Percentiles rank a stretch among this genome's conserved stretches.
These are phyloP conservation scores for Citrus maxima DNA, from an alignment of 345 rosid genomes.

Conservation along the genomic window DNA sequence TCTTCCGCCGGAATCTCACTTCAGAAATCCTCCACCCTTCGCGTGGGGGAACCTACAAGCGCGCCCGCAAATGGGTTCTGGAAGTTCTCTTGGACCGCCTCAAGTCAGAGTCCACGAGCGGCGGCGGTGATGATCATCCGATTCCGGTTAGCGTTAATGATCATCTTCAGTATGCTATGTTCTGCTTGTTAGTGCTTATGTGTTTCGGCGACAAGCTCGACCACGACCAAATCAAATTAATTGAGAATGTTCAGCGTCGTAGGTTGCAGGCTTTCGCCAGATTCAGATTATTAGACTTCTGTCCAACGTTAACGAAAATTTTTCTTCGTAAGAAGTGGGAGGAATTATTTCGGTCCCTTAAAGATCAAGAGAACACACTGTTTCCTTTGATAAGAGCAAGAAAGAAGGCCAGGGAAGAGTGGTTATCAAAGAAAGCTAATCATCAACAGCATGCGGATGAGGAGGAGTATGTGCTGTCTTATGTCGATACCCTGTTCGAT, in stretches of 20 bases:
- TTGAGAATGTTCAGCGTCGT: not conserved
- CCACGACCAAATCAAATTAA: not conserved
- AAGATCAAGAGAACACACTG: not conserved
- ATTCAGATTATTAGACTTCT: conserved; percentile 6
- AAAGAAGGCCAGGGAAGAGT: not conserved
- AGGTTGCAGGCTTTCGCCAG: not conserved
- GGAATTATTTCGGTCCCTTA: not conserved
- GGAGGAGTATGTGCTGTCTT: not conserved
- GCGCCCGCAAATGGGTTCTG: conserved; percentile 21
- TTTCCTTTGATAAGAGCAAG: not conserved
- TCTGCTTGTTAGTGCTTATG: conserved; percentile 5
- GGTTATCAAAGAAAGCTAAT: not conserved
- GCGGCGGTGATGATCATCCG: too few species aligned
- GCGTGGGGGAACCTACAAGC: not conserved
- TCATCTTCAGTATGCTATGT: conserved; percentile 11
- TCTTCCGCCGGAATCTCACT: conserved; percentile 8
- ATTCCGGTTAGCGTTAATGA: not conserved
- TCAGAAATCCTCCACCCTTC: conserved; percentile 8
- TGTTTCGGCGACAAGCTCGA: conserved; percentile 10
- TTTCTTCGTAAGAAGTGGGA: not conserved
- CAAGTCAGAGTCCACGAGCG: not conserved
- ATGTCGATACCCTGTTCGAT: conserved; percentile 5
- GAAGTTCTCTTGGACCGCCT: conserved; percentile 11
- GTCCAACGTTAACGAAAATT: not conserved
- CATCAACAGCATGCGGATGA: too few species aligned